Evolutionary conservation across 2,329 filamentous ascomycete genomes (phyloP), one percentile per base, ranked within the genome.

Genomic region (Clonostachys byssicola): DNA sequence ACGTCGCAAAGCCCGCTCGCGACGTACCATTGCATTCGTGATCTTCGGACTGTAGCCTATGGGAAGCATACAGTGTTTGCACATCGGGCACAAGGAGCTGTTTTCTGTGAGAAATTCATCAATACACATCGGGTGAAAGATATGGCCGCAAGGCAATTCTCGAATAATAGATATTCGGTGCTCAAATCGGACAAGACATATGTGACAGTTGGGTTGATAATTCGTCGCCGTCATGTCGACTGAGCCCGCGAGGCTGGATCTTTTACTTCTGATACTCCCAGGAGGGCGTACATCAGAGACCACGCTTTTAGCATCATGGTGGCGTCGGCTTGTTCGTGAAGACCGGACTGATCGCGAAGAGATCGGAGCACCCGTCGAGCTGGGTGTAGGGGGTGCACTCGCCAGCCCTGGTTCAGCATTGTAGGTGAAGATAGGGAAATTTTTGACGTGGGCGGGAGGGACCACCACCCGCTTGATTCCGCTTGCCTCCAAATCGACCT

Each of bases 121-220:
- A 53, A 97, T 92, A 60, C 94, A 99, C 53, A 88, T 86, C 0
- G 89, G 86, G 55, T 99, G 92, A 65, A 92, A 99, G 48, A 97
- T 92, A 62, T 99, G 94, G 1, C 87, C 84, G 57, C 94, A 99
- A 0, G 89, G 83, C 4, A 97, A 74, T 65, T 96, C 88, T 47
- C 91, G 86, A 47, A 97, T 91, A 17, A 83, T 79, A 0, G 88
- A 86, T 16, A 75, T 68, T 36, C 81, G 78, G 14, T 83, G 78
- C 30, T 86, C 77, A 59, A 89, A 97, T 49, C 89, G 82, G 47
- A 90, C 88, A 1, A 95, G 76, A 60, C 94, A 99, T 46, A 97
- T 96, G n/a, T 89, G 83, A 61, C 94, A 97, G 3, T 80, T 85
- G 0, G 89, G 84, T 61, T 97, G 94, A 17, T 84, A 82, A 55